These are phyloP conservation scores for Boletus rubescentipes DNA, from an alignment of 768 basidiomycete species.

Conservation along the genomic window DNA sequence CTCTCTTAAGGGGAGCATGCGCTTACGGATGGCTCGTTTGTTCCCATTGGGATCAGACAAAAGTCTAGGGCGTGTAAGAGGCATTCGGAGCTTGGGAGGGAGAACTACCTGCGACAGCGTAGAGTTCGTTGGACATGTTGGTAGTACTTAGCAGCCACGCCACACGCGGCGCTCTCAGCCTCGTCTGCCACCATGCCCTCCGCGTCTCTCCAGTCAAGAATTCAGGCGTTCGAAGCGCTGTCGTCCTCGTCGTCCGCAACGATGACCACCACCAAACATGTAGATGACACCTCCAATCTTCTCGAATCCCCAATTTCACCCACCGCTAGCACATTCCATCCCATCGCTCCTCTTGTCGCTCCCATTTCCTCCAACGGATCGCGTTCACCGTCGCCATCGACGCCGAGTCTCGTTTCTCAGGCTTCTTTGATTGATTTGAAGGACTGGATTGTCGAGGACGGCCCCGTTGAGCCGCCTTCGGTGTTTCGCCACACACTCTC, in stretches of 20 bases:
- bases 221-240: constrained; percentile 64
- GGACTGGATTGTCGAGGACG: constrained; percentile 73
- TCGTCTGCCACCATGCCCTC: constrained; percentile 44
- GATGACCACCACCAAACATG: constrained; percentile 8
- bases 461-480: constrained; percentile 34
- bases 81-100: background rate
- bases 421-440: constrained; percentile 68
- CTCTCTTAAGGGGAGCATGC: constrained; percentile 1
- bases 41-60: constrained; percentile 86
- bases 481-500: constrained; percentile 8
- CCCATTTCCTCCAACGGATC: constrained; percentile 23
- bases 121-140: constrained; percentile 49
- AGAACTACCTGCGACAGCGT: constrained; percentile 71
- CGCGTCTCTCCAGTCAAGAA: constrained; percentile 53
- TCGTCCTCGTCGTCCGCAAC: constrained; percentile 30
- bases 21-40: constrained; percentile 65
- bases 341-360: constrained; percentile 40
- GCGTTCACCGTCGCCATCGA: constrained; percentile 48
- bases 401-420: constrained; percentile 42
- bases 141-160: no score
- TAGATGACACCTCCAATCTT: constrained; percentile 23
- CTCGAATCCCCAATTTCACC: constrained; percentile 55
- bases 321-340: constrained; percentile 40
- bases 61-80: constrained; percentile 54
- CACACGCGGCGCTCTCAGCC: background rate